phyloP scores from a whole-genome alignment of 2,329 filamentous ascomycete species.

The Colletotrichum sp. region DNA sequence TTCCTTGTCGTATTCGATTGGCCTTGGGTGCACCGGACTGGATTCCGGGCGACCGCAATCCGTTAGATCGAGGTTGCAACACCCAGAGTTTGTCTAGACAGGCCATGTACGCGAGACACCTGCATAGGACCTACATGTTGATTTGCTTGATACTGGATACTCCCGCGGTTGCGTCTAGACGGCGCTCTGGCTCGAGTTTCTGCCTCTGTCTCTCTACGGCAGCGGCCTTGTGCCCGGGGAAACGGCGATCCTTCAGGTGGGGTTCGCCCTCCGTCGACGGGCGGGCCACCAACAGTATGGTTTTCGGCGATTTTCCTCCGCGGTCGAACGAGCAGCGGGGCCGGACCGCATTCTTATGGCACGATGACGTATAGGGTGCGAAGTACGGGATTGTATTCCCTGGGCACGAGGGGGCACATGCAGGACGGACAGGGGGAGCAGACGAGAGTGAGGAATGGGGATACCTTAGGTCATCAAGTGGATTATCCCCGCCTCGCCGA shows the following conservation, averaged over 20 bases:
- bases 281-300: background rate
- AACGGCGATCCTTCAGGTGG: background rate
- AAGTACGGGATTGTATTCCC: background rate
- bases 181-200: background rate
- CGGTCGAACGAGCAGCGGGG: background rate
- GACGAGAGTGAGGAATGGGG: background rate
- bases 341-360: background rate
- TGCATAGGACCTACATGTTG: background rate
- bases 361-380: background rate
- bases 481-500: background rate
- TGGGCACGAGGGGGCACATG: background rate
- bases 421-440: background rate
- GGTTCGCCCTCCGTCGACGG: background rate
- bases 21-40: background rate
- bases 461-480: background rate
- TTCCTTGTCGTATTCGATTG: background rate
- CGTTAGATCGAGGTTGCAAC: background rate
- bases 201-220: background rate
- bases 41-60: background rate
- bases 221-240: background rate
- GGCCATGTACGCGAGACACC: background rate
- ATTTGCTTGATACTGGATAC: background rate
- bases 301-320: background rate
- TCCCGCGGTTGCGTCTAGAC: background rate
- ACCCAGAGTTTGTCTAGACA: background rate